Evolutionary conservation across 1,284 basidiomycete species (phyloP).

Genomic region (Peniophora sp.): DNA sequence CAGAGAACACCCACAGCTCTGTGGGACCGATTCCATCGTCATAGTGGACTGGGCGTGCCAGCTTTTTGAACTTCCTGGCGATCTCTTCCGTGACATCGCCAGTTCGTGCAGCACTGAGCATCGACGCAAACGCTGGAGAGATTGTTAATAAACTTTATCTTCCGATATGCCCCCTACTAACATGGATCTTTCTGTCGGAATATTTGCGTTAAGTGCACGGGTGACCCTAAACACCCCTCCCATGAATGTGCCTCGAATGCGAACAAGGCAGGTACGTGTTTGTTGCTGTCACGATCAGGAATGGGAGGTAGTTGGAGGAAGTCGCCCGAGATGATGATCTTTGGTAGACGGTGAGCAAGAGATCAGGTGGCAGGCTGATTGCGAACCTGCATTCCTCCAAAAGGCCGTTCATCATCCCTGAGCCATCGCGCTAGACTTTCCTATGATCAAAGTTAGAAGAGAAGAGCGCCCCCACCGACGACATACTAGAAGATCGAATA

Average conservation of each 20-base stretch:
- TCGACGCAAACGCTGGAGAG: conserved; percentile 49
- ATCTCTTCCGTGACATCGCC: conserved; percentile 39
- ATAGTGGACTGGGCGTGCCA: conserved; percentile 55
- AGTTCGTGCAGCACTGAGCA: conserved; percentile 68
- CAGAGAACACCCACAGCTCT: conserved; percentile 49
- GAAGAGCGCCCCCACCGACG: neutral
- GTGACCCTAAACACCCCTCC: conserved; percentile 33
- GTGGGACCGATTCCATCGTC: conserved; percentile 76
- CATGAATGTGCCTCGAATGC: conserved; percentile 67
- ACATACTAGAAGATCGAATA: conserved; percentile 63
- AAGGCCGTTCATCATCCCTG: conserved; percentile 41
- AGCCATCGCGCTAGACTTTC: conserved; percentile 43
- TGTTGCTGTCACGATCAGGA: conserved; percentile 30
- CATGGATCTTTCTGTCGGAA: conserved; percentile 50
- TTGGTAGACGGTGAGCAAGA: conserved; percentile 7
- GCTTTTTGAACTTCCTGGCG: conserved; percentile 47
- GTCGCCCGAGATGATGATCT: conserved; percentile 73
- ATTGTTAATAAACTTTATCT: neutral
- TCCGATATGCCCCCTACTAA: conserved; percentile 16
- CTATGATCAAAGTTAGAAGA: conserved; percentile 12
- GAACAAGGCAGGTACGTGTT: conserved; percentile 32
- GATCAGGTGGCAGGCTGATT: too few relatives aligned
- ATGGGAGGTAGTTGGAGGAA: conserved; percentile 80
- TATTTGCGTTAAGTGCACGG: conserved; percentile 29
- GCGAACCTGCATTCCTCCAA: conserved; percentile 71